Conservation (phyloP, 1,284 basidiomycete genomes). For the Phenoliferia sp. region DNA sequence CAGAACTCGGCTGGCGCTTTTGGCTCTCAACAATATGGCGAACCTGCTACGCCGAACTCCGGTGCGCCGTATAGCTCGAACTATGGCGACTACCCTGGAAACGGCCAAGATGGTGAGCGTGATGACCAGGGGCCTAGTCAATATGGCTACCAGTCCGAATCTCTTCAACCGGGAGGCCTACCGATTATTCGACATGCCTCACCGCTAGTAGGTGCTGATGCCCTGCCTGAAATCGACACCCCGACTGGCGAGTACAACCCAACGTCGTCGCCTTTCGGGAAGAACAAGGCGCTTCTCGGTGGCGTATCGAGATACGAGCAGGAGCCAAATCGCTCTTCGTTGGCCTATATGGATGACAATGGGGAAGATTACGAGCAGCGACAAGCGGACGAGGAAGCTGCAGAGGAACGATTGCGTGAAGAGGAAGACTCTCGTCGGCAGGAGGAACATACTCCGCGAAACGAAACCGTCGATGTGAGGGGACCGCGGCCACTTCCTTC, state of each 20-base stretch:
- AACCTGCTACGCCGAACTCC: too few relatives aligned
- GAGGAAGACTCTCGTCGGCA: background rate
- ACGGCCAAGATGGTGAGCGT: background rate
- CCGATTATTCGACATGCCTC: background rate
- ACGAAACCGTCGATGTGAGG: background rate
- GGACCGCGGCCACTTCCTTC: background rate
- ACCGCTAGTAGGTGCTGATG: background rate
- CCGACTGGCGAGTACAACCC: too few relatives aligned
- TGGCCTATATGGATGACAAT: background rate
- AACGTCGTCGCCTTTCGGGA: too few relatives aligned
- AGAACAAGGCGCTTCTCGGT: background rate
- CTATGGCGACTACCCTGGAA: background rate
- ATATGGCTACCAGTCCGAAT: background rate
- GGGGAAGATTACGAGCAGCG: constrained; percentile 2
- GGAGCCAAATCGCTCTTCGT: background rate
- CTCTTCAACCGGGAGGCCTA: background rate
- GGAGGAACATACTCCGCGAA: background rate
- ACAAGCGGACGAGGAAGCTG: constrained; percentile 11
- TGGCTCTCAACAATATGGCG: background rate
- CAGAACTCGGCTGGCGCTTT: background rate
- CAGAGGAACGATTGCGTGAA: background rate
- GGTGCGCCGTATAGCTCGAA: background rate
- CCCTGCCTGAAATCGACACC: too few relatives aligned
- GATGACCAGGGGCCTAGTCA: background rate
- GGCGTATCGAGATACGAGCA: background rate